These are phyloP conservation scores for Chimonanthus salicifolius DNA, from an alignment of 164 flowering plant genomes.

Conservation along the genomic window DNA sequence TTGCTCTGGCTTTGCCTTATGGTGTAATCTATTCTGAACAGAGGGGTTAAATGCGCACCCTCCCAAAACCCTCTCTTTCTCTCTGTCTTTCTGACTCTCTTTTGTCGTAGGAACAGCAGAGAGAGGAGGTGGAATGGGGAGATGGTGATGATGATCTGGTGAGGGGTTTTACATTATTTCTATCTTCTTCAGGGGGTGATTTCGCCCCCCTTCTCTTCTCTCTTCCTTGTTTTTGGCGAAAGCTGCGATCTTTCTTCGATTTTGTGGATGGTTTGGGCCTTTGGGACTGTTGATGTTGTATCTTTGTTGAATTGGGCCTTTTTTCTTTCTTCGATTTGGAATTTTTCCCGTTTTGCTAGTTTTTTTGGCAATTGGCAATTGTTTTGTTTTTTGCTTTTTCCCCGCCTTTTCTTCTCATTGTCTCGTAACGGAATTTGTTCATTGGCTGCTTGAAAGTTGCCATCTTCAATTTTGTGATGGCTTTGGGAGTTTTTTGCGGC, in stretches of 20 bases:
- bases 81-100: not conserved
- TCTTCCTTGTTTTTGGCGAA: not conserved
- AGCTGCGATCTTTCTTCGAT: not conserved
- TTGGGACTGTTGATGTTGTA: not conserved
- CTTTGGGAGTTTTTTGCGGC: not conserved
- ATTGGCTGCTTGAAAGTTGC: not conserved
- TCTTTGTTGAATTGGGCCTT: not conserved
- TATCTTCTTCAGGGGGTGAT: not conserved
- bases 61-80: not conserved
- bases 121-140: slow-evolving; percentile 3
- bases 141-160: slow-evolving; percentile 3
- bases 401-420: not conserved
- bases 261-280: not conserved
- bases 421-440: not conserved
- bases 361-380: not conserved
- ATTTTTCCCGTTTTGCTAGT: not conserved
- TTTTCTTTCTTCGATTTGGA: not conserved
- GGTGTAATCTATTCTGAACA: slow-evolving; percentile 59
- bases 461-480: not conserved
- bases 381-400: too few species aligned
- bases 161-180: not conserved
- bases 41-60: slow-evolving; percentile 12
- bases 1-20: slow-evolving; percentile 46
- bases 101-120: not conserved
- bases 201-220: not conserved